Evolutionary conservation across 176 grass and related monocot genomes (phyloP).

Genomic region (Saccharum officinarum): DNA sequence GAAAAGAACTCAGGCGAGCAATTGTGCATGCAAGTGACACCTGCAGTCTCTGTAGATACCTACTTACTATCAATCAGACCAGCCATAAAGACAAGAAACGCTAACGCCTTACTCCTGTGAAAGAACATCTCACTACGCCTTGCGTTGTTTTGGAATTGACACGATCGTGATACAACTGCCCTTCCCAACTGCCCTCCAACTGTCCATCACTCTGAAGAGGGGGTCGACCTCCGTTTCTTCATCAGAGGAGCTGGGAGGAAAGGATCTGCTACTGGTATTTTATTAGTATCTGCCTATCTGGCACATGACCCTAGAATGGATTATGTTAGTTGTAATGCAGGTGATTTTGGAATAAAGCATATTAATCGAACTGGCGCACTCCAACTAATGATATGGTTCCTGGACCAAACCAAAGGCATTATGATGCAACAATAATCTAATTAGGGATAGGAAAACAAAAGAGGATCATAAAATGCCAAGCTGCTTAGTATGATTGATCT

Average conservation of each 20-base stretch:
- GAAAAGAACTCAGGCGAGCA: background rate
- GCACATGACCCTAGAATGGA: background rate
- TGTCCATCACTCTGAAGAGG: background rate
- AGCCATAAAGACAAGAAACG: background rate
- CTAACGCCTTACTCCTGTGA: background rate
- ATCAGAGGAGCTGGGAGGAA: background rate
- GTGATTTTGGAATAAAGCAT: background rate
- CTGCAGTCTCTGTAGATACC: too few relatives aligned
- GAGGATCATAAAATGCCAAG: background rate
- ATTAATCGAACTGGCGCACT: background rate
- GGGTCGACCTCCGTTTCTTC: background rate
- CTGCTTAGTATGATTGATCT: conserved; percentile 13
- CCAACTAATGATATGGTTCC: background rate
- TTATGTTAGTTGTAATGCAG: background rate
- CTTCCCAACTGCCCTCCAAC: too few relatives aligned
- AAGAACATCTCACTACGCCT: background rate
- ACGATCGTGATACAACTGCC: background rate
- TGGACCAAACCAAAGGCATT: background rate
- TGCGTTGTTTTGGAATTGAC: background rate
- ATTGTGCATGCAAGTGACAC: background rate
- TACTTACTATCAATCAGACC: background rate
- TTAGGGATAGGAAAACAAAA: background rate
- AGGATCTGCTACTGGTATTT: background rate
- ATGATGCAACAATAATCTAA: background rate
- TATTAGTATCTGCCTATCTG: background rate